Conservation (phyloP, 2,329 filamentous ascomycete species). For the Emergomyces africanus region DNA sequence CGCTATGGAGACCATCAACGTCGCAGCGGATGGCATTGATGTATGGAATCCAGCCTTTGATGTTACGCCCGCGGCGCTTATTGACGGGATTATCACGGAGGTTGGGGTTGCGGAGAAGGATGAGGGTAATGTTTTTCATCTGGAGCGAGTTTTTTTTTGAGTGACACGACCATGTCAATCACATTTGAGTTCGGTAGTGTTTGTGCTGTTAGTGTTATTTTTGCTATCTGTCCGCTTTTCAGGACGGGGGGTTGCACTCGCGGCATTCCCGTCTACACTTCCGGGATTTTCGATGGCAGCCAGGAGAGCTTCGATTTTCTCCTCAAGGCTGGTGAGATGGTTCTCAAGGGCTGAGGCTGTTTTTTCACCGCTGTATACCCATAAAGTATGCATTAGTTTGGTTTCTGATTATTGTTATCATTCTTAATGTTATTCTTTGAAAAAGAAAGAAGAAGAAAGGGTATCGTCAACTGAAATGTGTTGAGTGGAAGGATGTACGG, state of each 20-base stretch:
- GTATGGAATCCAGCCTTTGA: constrained; percentile 99
- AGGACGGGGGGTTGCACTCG: not conserved
- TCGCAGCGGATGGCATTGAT: constrained; percentile 60
- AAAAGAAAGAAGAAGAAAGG: no score
- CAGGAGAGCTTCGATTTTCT: constrained; percentile 35
- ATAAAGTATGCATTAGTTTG: not conserved
- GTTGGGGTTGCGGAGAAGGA: constrained; percentile 74
- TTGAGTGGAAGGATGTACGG: constrained; percentile 2
- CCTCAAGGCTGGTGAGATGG: constrained; percentile 41
- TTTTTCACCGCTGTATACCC: constrained; percentile 36
- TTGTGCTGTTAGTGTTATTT: not conserved
- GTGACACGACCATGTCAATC: constrained; percentile 4
- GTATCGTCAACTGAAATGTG: not conserved
- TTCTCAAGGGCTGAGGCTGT: constrained; percentile 43
- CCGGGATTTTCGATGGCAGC: constrained; percentile 10
- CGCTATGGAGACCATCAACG: constrained; percentile 54
- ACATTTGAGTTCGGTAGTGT: not conserved
- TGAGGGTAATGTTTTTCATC: constrained; percentile 53
- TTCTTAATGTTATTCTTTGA: not conserved
- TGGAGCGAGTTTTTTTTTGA: constrained; percentile 21
- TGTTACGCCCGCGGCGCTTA: constrained; percentile 75
- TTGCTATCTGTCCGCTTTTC: not conserved
- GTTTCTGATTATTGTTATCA: not conserved
- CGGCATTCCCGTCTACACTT: not conserved
- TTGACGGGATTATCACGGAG: constrained; percentile 92